Evolutionary conservation across 805 yeast genomes (phyloP), one percentile per base, ranked within the genome.

Genomic region (Candida ficus): DNA sequence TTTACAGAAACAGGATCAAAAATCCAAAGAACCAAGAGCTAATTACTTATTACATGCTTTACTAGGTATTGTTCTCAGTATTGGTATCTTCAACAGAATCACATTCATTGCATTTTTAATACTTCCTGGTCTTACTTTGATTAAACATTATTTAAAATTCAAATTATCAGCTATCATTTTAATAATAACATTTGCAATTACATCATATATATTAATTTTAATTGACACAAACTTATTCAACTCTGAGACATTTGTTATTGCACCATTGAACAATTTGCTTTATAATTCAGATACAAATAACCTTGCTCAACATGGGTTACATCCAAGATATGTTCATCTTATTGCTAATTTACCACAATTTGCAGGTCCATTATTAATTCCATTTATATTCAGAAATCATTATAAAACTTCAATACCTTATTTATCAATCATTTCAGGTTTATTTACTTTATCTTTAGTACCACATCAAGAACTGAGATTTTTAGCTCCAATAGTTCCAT

Each of bases 391-490:
- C 45, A 40, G 53, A 30, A 52, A 55, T 44, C 54, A 48, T 29
- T 42, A 50, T 39, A 52, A 68, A 50, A 62, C 49, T 21, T 71
- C 83, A 1, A 64, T 82, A 2, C 80, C 90, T 1, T 73, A 77
- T 46, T 61, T 79, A 29, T 61, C 90, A 2, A 66, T 81, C 0
- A 41, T 75, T 2, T 78, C 95, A 5, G 95, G 89, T 0, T 21
- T 86, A 1, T 5, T 67, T 0, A 40, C 76, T 4, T 65, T 93
- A 21, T 87, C 97, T 0, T 3, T 77, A 0, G 71, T 88, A 18
- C 95, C 95, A 13, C 99, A 93, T 59, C 99, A 93, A 60, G 99
- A 93, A 57, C 68, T 88, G n/a, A 67, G 99, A 39, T 93, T 93
- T 57, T 62, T 95, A 33, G 57, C 80, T 1, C 98, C 99, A 0